Evolutionary conservation across 116 monocot species (phyloP).

Genomic region (Phalaenopsis hybrid): DNA sequence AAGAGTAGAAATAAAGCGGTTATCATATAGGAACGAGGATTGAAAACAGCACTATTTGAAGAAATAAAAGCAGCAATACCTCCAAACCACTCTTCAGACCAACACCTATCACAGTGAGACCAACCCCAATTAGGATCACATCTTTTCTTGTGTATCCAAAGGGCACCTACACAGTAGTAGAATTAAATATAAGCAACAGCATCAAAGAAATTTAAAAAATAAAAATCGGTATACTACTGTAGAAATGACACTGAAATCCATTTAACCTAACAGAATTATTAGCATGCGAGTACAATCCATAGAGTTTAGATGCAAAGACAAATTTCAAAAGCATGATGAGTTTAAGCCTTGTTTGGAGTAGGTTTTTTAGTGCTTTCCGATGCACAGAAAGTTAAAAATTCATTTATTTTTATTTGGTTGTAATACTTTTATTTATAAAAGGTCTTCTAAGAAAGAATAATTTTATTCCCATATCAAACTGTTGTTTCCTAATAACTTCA

Average conservation of each 20-base stretch:
- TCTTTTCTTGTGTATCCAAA: conserved; percentile 96
- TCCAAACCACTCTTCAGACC: conserved; percentile 87
- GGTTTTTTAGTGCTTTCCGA: too few species aligned
- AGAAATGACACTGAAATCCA: not conserved
- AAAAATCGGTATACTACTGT: not conserved
- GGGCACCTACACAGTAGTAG: conserved; percentile 31
- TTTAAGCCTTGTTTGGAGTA: too few species aligned
- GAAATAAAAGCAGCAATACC: conserved; percentile 28
- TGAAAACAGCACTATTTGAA: not conserved
- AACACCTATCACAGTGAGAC: conserved; percentile 55
- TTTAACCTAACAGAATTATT: not conserved
- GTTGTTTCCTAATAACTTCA: too few species aligned
- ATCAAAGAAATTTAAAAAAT: not conserved
- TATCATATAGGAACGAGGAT: not conserved
- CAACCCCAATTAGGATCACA: conserved; percentile 88
- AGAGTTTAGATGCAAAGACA: not conserved
- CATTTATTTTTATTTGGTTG: too few species aligned
- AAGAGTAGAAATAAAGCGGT: not conserved
- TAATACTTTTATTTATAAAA: too few species aligned
- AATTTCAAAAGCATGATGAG: not conserved
- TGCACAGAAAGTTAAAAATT: too few species aligned
- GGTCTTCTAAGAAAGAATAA: too few species aligned
- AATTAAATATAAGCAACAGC: not conserved
- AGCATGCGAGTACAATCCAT: not conserved
- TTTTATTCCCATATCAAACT: too few species aligned